phyloP scores from a whole-genome alignment of 129 eudicot genomes.

The Artemisia annua region DNA sequence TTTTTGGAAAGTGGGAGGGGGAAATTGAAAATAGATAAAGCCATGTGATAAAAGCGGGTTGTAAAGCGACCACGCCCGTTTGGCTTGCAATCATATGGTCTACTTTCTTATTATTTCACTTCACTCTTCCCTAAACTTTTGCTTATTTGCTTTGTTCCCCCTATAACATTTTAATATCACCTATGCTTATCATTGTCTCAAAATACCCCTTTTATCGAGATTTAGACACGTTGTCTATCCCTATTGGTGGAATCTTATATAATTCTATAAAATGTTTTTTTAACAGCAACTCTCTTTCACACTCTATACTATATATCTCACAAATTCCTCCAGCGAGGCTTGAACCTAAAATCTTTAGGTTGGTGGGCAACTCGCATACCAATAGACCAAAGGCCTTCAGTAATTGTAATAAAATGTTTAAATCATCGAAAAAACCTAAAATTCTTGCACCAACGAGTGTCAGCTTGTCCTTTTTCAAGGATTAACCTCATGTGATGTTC shows the following conservation, averaged over 20 bases:
- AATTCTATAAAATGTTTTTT: background rate
- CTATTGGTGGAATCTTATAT: conserved; percentile 11
- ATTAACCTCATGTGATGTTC: too few relatives aligned
- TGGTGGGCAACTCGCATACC: too few relatives aligned
- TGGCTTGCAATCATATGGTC: conserved; percentile 80
- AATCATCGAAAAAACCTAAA: too few relatives aligned
- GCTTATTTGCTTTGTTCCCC: conserved; percentile 33
- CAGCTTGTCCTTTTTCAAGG: too few relatives aligned
- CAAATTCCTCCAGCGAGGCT: too few relatives aligned
- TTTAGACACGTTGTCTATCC: conserved; percentile 11
- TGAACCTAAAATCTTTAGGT: too few relatives aligned
- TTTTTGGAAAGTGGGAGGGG: conserved; percentile 34
- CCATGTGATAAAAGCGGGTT: conserved; percentile 74
- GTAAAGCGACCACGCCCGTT: conserved; percentile 94
- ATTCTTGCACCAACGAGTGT: too few relatives aligned
- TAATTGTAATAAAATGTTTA: too few relatives aligned
- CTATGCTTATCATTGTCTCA: conserved; percentile 13
- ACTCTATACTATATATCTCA: too few relatives aligned
- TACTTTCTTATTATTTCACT: conserved; percentile 57
- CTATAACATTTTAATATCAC: conserved; percentile 20
- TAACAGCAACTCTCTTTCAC: too few relatives aligned
- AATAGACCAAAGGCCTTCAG: too few relatives aligned
- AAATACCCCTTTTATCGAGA: conserved; percentile 15
- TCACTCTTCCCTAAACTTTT: conserved; percentile 41
- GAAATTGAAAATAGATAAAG: conserved; percentile 39